These are phyloP conservation scores for Russula griseocarnosa DNA, from an alignment of 768 basidiomycete genomes.

Conservation along the genomic window DNA sequence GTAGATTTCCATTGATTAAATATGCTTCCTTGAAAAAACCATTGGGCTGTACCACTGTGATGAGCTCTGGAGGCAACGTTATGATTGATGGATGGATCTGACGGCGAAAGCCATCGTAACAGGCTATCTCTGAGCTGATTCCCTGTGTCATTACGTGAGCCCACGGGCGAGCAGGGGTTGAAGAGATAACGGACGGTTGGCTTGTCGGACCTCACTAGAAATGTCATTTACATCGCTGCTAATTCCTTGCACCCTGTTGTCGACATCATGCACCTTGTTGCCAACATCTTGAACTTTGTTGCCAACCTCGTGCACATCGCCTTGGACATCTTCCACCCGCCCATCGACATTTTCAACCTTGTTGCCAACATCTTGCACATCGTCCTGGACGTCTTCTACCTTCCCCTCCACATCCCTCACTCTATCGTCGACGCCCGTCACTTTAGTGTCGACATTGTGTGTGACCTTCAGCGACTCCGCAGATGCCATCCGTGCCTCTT, in stretches of 20 bases:
- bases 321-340: neutral
- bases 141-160: neutral
- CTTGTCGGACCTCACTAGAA: too few species aligned
- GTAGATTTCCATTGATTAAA: neutral
- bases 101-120: neutral
- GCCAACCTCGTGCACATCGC: neutral
- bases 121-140: neutral
- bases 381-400: neutral
- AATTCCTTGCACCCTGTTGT: too few species aligned
- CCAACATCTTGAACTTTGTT: neutral
- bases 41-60: neutral
- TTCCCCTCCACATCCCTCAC: neutral
- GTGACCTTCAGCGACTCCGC: neutral
- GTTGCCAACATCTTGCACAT: neutral
- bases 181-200: neutral
- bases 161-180: neutral
- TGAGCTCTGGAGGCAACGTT: neutral
- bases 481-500: neutral
- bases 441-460: neutral
- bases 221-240: too few species aligned
- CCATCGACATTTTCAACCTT: neutral
- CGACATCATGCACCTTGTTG: neutral
- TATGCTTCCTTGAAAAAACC: neutral
- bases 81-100: neutral
- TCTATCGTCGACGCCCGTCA: neutral